Evolutionary conservation across 352 stramenopile genomes (phyloP), one percentile per base, ranked within the genome.

Genomic region (Hyaloperonospora brassicae): DNA sequence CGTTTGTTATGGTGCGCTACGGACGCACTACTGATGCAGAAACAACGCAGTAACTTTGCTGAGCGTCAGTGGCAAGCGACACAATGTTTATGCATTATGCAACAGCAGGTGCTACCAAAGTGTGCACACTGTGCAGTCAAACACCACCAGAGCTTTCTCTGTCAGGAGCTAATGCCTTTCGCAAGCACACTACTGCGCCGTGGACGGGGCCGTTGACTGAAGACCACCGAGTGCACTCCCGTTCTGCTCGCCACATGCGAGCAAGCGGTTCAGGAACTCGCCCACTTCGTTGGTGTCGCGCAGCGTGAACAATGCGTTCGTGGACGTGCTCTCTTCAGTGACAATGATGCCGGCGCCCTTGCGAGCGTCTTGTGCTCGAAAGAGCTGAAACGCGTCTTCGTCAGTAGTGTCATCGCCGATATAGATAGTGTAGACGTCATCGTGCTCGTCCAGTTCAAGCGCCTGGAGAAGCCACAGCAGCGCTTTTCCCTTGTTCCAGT

Each of bases 401-500:
- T 96, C 87, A 17, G 87, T 96, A 25, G 82, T 95, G 46, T 95
- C 87, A 58, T 96, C 87, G 21, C 87, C 87, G 44, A 96, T 95
- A 75, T 95, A 96, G 68, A 96, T 95, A 56, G 86, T 93, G 59
- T 87, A 95, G 11, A 95, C 77, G 10, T 90, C 69, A 27, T 90
- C 76, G 30, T 72, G 57, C 47, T 86, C 59, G 53, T 90, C 81
- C 23, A 93, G 59, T 1, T 71, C 77, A 9, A 95, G 69, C 30
- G 76, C 69, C 45, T 93, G 60, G 52, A 95, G 62, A 39, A 95
- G 66, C 87, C 86, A 95, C 27, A 92, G 51, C 30, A 96, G 71
- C 46, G 84, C 85, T 59, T 94, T 94, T 57, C 87, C 87, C 64
- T 96, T 96, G 77, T 96, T 87, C 87, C 87, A 96, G 48, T 93